A percentile compares a stretch with the other conserved stretches of the same genome.
Conservation (phyloP, 78 protist species). For the Acrasis kona region DNA sequence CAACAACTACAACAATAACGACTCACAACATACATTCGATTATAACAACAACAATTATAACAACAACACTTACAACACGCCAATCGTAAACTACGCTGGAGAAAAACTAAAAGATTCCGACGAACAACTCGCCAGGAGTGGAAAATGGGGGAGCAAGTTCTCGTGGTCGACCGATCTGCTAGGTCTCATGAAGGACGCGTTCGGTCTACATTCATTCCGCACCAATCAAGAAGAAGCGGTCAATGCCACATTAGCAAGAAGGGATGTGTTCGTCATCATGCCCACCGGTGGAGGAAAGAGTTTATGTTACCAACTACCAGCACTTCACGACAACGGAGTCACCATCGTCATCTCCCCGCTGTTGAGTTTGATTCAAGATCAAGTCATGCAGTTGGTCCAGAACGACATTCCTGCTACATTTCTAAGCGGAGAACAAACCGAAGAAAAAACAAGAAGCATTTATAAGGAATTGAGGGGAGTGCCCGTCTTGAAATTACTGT, state of each 20-base stretch:
- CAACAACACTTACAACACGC: neutral
- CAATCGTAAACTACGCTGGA: too few relatives aligned
- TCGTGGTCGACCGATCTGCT: neutral
- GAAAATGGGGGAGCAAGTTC: neutral
- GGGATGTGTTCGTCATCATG: slow-evolving; percentile 85
- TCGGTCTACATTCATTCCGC: neutral
- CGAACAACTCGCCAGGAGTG: too few relatives aligned
- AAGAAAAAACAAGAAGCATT: neutral
- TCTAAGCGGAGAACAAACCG: neutral
- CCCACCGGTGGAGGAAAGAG: slow-evolving; percentile 99
- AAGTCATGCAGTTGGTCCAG: slow-evolving; percentile 40
- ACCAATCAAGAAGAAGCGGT: slow-evolving; percentile 17
- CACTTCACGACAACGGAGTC: slow-evolving; percentile 43
- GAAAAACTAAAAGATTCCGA: too few relatives aligned
- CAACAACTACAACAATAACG: slow-evolving; percentile 15
- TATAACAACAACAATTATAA: slow-evolving; percentile 10
- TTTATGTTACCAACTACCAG: slow-evolving; percentile 84
- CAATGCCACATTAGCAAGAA: slow-evolving; percentile 61
- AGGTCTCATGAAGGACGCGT: neutral
- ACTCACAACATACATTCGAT: neutral
- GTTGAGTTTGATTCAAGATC: slow-evolving; percentile 96
- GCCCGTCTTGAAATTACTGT: neutral
- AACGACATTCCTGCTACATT: slow-evolving; percentile 1
- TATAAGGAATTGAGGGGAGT: slow-evolving; percentile 1
- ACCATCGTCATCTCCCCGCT: slow-evolving; percentile 94